Evolutionary conservation across 2,329 filamentous ascomycete species (phyloP).

Genomic region (Celoporthe dispersa): DNA sequence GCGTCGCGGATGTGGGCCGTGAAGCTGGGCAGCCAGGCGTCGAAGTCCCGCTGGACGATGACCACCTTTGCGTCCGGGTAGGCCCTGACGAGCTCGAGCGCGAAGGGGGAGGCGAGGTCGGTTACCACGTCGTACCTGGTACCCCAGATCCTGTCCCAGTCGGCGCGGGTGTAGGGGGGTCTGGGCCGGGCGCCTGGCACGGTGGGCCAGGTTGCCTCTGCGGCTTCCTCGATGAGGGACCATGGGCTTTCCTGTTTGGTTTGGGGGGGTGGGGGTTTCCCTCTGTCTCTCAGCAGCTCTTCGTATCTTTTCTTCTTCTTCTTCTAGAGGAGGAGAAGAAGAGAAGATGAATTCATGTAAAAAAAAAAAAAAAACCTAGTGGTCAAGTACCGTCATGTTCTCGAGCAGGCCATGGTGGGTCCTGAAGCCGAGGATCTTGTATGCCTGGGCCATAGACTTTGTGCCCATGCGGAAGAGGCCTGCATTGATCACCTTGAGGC

Average conservation of each 20-base stretch:
- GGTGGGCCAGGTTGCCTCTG: conserved; percentile 28
- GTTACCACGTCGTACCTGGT: background rate
- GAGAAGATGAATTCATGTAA: background rate
- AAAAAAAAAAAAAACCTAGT: background rate
- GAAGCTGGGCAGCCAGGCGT: conserved; percentile 29
- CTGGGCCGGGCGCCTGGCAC: conserved; percentile 9
- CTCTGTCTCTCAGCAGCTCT: background rate
- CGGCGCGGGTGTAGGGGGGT: conserved; percentile 20
- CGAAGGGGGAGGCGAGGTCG: conserved; percentile 16
- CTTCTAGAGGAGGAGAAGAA: too few relatives aligned
- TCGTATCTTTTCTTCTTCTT: background rate
- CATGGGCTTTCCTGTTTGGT: conserved; percentile 4
- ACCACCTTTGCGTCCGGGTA: conserved; percentile 32
- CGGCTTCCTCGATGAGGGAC: conserved; percentile 27
- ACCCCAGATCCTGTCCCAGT: conserved; percentile 24
- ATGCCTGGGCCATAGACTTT: background rate
- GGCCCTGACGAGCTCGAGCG: conserved; percentile 24
- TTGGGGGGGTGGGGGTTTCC: too few relatives aligned
- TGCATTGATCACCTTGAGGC: background rate
- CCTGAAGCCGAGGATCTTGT: background rate
- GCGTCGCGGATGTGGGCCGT: background rate
- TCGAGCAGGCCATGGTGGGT: background rate
- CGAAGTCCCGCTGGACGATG: conserved; percentile 31
- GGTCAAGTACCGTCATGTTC: background rate
- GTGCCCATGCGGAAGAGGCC: background rate